Conservation (phyloP, 202 grass and related monocot genomes). For the Miscanthus sacchariflorus region DNA sequence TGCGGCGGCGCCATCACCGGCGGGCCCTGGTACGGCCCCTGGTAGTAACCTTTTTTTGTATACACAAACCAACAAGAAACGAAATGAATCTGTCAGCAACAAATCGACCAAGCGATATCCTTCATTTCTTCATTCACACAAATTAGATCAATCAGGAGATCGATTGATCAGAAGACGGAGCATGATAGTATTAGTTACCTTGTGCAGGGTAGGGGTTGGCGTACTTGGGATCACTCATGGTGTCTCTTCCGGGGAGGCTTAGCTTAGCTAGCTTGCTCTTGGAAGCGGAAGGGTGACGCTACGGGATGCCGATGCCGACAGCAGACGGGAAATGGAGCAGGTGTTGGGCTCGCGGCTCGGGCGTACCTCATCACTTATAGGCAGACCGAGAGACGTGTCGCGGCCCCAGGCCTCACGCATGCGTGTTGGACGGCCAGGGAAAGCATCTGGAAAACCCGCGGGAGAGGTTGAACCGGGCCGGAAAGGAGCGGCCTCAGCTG, state of each 20-base stretch:
- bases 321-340: conserved; percentile 12
- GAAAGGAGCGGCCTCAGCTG: not conserved
- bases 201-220: conserved; percentile 83
- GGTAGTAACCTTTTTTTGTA: conserved; percentile 43
- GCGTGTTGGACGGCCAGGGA: not conserved
- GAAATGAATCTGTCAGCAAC: not conserved
- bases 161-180: not conserved
- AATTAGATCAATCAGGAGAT: not conserved
- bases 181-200: conserved; percentile 42
- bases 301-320: too few species aligned
- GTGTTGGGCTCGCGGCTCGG: not conserved
- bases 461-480: conserved; percentile 2
- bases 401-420: not conserved
- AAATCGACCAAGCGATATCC: not conserved
- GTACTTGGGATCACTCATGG: conserved; percentile 89
- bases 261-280: too few species aligned
- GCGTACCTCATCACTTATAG: not conserved
- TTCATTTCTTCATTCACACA: not conserved
- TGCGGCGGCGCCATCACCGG: conserved; percentile 86
- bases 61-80: not conserved
- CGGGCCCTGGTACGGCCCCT: conserved; percentile 75
- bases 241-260: not conserved
- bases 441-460: conserved; percentile 38
- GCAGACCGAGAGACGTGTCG: not conserved
- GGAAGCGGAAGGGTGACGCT: not conserved